phyloP scores from a whole-genome alignment of 2,329 filamentous ascomycete genomes.

The Colletotrichum sojae region DNA sequence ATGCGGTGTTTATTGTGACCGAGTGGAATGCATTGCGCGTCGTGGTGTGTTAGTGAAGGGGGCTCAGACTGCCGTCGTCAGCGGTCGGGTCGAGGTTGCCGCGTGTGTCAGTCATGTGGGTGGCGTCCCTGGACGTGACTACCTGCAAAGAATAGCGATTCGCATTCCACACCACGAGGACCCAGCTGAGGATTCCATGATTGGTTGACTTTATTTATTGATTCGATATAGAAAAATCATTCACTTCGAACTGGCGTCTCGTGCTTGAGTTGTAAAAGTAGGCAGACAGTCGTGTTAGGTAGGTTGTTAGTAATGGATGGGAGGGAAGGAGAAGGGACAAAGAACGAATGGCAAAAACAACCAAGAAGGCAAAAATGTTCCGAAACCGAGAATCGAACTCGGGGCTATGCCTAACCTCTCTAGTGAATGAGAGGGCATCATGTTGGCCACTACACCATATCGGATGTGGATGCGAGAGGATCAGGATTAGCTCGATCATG shows the following conservation, averaged over 20 bases:
- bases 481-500: not conserved
- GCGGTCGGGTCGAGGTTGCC: not conserved
- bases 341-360: not conserved
- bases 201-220: too few relatives aligned
- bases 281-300: too few relatives aligned
- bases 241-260: too few relatives aligned
- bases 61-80: not conserved
- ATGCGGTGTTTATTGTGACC: not conserved
- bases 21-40: not conserved
- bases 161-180: not conserved
- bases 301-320: too few relatives aligned
- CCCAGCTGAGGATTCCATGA: too few relatives aligned
- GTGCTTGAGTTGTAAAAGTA: too few relatives aligned
- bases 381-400: slow-evolving; percentile 38
- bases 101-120: not conserved
- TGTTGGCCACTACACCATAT: slow-evolving; percentile 38
- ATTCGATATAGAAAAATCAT: too few relatives aligned
- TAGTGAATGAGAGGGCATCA: slow-evolving; percentile 23
- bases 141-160: not conserved
- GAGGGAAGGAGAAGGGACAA: not conserved
- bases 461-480: not conserved
- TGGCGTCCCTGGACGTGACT: not conserved
- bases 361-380: slow-evolving; percentile 1
- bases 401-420: slow-evolving; percentile 33
- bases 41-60: not conserved